Evolutionary conservation across 164 flowering plant genomes (phyloP).

Genomic region (Magnolia sinica): DNA sequence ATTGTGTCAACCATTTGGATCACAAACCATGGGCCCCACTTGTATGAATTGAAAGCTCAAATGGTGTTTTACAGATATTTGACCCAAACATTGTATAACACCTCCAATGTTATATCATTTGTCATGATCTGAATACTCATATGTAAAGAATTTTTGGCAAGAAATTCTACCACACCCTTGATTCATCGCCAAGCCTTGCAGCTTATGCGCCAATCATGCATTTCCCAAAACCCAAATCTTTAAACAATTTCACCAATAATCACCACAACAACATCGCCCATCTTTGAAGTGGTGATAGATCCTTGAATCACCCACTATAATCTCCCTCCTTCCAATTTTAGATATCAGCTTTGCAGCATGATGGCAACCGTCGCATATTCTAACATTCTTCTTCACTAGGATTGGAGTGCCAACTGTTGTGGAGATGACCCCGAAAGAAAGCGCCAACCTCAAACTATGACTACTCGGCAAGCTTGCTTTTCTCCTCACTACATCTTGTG

Average conservation of each 20-base stretch:
- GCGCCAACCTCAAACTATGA: conserved; percentile 66
- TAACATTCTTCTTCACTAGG: conserved; percentile 50
- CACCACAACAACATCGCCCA: conserved; percentile 62
- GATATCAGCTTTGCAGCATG: conserved; percentile 48
- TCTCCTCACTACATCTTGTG: conserved; percentile 22
- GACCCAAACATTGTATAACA: too few relatives aligned
- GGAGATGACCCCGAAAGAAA: conserved; percentile 54
- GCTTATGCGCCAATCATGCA: not conserved
- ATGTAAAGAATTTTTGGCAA: too few relatives aligned
- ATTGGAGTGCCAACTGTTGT: conserved; percentile 41
- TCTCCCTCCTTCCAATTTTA: conserved; percentile 40
- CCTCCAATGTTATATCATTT: too few relatives aligned
- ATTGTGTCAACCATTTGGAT: too few relatives aligned
- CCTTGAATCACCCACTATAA: conserved; percentile 56
- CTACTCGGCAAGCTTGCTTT: conserved; percentile 29
- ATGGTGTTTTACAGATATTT: too few relatives aligned
- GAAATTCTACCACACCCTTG: not conserved
- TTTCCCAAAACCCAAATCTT: not conserved
- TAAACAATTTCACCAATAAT: conserved; percentile 50
- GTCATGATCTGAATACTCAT: too few relatives aligned
- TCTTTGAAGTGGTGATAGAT: conserved; percentile 57
- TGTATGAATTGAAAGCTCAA: too few relatives aligned
- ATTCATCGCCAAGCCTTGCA: not conserved
- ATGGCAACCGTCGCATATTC: conserved; percentile 62
- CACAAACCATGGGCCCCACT: too few relatives aligned